A percentile compares a stretch with the other conserved stretches of the same genome.
Evolutionary conservation across 306 rosid species (phyloP).

Genomic region (Crotalaria pallida): DNA sequence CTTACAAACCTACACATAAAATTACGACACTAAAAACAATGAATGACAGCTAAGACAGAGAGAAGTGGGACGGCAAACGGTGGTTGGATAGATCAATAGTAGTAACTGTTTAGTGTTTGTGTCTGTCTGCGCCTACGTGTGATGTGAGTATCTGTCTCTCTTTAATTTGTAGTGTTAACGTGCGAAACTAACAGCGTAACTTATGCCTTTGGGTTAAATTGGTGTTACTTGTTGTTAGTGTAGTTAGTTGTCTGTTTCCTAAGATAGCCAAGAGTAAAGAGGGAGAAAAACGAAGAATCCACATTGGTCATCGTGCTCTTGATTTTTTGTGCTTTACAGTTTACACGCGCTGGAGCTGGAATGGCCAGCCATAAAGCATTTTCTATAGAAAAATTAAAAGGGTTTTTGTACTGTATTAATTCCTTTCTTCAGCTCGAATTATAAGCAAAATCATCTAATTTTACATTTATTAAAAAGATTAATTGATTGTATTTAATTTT

Average conservation of each 20-base stretch:
- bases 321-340: slow-evolving; percentile 4
- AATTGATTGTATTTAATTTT: no score
- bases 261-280: not conserved
- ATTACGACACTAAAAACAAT: slow-evolving; percentile 12
- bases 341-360: slow-evolving; percentile 2
- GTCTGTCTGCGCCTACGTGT: not conserved
- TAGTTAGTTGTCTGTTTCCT: not conserved
- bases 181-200: not conserved
- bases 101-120: slow-evolving; percentile 18
- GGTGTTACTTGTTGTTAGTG: not conserved
- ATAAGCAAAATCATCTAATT: no score
- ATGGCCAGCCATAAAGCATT: not conserved
- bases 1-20: no score
- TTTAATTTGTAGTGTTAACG: not conserved
- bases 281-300: not conserved
- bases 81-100: slow-evolving; percentile 73
- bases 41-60: slow-evolving; percentile 43
- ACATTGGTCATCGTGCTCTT: slow-evolving; percentile 15
- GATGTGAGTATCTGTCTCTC: not conserved
- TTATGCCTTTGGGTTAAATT: not conserved
- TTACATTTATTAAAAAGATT: no score
- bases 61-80: slow-evolving; percentile 51
- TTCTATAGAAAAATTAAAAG: no score
- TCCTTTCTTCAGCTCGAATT: no score
- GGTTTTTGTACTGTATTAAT: no score